Conservation (phyloP, 768 basidiomycete species). For the Psilocybe cubensis region DNA sequence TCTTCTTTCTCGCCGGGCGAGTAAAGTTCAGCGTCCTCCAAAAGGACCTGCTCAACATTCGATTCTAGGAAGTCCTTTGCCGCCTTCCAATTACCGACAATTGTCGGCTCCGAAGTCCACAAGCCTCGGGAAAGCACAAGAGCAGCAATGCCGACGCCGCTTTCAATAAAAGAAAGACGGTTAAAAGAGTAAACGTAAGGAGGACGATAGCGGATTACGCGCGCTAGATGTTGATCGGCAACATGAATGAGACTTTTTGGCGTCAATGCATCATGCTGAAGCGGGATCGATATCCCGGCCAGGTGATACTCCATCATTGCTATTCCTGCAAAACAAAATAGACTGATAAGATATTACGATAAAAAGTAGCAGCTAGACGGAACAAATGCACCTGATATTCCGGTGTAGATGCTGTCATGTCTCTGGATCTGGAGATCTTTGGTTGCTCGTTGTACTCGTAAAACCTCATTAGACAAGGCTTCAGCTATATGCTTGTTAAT, state of each 20-base stretch:
- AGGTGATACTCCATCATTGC: slow-evolving; percentile 30
- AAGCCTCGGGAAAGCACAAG: slow-evolving; percentile 34
- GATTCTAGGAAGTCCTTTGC: slow-evolving; percentile 27
- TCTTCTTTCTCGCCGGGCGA: slow-evolving; percentile 37
- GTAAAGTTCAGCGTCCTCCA: slow-evolving; percentile 23
- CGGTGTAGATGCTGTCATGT: slow-evolving; percentile 24
- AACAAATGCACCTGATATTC: slow-evolving; percentile 21
- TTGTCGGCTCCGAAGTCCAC: slow-evolving; percentile 22
- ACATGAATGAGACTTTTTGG: slow-evolving; percentile 16
- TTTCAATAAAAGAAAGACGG: slow-evolving; percentile 43
- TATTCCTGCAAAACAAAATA: slow-evolving; percentile 18
- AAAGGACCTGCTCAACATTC: slow-evolving; percentile 23
- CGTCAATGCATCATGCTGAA: slow-evolving; percentile 14
- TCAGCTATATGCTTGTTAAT: slow-evolving; percentile 25
- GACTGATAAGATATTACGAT: not conserved
- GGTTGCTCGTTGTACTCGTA: slow-evolving; percentile 23
- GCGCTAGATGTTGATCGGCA: slow-evolving; percentile 25
- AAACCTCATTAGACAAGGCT: slow-evolving; percentile 26
- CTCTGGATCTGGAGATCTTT: slow-evolving; percentile 10
- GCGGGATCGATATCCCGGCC: slow-evolving; percentile 11
- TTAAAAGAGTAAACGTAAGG: slow-evolving; percentile 11
- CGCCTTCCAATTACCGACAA: slow-evolving; percentile 21
- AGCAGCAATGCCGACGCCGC: slow-evolving; percentile 39
- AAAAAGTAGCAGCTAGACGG: not conserved
- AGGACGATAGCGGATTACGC: slow-evolving; percentile 18